Conservation (phyloP, 1,284 basidiomycete species). For the Ustilago tritici region DNA sequence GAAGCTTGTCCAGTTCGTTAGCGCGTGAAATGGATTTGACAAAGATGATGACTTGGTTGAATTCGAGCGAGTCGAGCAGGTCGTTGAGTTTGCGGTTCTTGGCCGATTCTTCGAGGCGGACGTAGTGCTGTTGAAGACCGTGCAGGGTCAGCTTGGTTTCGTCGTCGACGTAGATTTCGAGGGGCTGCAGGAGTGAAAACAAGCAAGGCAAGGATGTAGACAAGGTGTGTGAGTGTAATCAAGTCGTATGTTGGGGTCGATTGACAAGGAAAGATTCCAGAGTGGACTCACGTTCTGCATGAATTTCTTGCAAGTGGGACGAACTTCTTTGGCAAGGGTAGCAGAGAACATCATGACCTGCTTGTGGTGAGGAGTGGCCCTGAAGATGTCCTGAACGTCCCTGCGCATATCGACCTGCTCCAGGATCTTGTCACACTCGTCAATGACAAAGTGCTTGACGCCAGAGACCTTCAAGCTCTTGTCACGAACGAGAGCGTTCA, state of each 20-base stretch:
- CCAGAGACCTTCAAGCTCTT: slow-evolving; percentile 66
- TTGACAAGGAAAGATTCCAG: slow-evolving; percentile 68
- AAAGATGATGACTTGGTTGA: slow-evolving; percentile 99
- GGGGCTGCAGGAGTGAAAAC: slow-evolving; percentile 76
- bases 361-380: slow-evolving; percentile 99
- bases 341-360: slow-evolving; percentile 99
- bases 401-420: slow-evolving; percentile 99
- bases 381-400: slow-evolving; percentile 99
- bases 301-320: slow-evolving; percentile 98
- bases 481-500: slow-evolving; percentile 69
- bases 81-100: slow-evolving; percentile 99
- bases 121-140: slow-evolving; percentile 98
- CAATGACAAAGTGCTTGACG: slow-evolving; percentile 89
- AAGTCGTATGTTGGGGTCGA: not conserved
- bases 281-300: slow-evolving; percentile 91
- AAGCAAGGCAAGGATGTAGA: not conserved
- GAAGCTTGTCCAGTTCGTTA: slow-evolving; percentile 93
- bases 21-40: slow-evolving; percentile 98
- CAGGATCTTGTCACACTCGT: slow-evolving; percentile 99
- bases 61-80: slow-evolving; percentile 93
- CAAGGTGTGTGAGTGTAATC: not conserved
- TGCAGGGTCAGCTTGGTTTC: slow-evolving; percentile 99
- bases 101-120: slow-evolving; percentile 82
- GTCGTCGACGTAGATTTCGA: slow-evolving; percentile 99
- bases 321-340: slow-evolving; percentile 95